Evolutionary conservation across 2,329 filamentous ascomycete species (phyloP).

Genomic region (Boeremia lycopersici): DNA sequence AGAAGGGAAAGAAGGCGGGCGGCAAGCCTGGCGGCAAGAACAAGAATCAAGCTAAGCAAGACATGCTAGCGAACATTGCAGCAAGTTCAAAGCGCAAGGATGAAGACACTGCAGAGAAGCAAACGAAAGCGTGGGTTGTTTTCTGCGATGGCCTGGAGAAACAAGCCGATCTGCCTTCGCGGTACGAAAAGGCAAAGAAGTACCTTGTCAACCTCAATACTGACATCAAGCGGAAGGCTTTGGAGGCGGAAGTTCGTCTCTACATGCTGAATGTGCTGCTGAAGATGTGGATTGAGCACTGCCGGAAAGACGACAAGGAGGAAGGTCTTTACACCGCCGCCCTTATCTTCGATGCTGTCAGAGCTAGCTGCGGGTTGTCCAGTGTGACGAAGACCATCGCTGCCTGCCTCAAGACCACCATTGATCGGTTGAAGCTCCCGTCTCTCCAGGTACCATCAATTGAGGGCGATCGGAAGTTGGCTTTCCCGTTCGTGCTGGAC

Average conservation of each 20-base stretch:
- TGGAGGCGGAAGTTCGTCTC: slow-evolving; percentile 55
- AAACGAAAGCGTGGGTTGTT: slow-evolving; percentile 54
- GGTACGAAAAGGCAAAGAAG: slow-evolving; percentile 57
- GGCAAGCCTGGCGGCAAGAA: slow-evolving; percentile 33
- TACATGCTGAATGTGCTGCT: slow-evolving; percentile 58
- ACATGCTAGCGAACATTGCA: slow-evolving; percentile 52
- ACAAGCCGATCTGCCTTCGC: slow-evolving; percentile 50
- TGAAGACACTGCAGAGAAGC: slow-evolving; percentile 48
- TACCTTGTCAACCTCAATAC: slow-evolving; percentile 54
- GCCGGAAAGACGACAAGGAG: slow-evolving; percentile 37
- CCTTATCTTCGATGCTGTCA: slow-evolving; percentile 40
- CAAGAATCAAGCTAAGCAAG: slow-evolving; percentile 50
- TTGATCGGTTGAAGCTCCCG: slow-evolving; percentile 50
- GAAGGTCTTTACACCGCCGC: slow-evolving; percentile 41
- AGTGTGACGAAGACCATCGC: slow-evolving; percentile 40
- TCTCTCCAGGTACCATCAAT: slow-evolving; percentile 37
- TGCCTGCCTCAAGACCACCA: slow-evolving; percentile 41
- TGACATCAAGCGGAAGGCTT: slow-evolving; percentile 45
- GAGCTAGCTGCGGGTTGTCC: slow-evolving; percentile 34
- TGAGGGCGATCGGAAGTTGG: slow-evolving; percentile 49
- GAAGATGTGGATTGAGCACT: slow-evolving; percentile 53
- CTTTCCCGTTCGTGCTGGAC: slow-evolving; percentile 49
- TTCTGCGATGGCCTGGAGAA: slow-evolving; percentile 56
- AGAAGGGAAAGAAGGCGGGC: slow-evolving; percentile 28
- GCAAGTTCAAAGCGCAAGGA: slow-evolving; percentile 51